A percentile compares a stretch with the other conserved stretches of the same genome.
phyloP scores from a whole-genome alignment of 305 asterid genomes.

The Ilex paraguariensis region DNA sequence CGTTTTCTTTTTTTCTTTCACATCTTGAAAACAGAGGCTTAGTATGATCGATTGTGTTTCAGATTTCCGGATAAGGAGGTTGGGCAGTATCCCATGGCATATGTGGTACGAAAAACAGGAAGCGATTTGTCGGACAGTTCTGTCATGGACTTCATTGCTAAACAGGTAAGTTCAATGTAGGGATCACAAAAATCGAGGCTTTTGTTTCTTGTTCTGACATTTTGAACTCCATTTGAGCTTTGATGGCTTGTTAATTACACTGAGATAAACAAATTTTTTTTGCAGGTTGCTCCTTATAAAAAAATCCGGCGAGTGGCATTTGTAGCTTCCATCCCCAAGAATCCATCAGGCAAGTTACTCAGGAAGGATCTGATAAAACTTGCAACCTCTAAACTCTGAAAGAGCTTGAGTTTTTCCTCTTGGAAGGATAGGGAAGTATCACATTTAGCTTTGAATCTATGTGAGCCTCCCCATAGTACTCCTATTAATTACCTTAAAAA shows the following conservation, averaged over 20 bases:
- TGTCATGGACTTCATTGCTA: constrained; percentile 1
- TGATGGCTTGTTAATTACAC: too few relatives aligned
- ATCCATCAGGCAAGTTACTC: neutral
- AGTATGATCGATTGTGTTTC: neutral
- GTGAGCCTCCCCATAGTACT: too few relatives aligned
- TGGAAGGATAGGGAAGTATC: too few relatives aligned
- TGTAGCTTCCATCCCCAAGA: neutral
- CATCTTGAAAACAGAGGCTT: too few relatives aligned
- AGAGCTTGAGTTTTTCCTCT: too few relatives aligned
- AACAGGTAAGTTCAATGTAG: neutral
- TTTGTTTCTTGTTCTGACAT: too few relatives aligned
- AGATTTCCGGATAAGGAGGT: neutral
- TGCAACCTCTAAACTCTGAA: neutral
- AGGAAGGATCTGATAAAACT: constrained; percentile 1
- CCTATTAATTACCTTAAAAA: too few relatives aligned
- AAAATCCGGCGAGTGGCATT: neutral
- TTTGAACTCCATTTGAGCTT: too few relatives aligned
- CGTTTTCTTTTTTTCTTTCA: too few relatives aligned
- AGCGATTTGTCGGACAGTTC: neutral
- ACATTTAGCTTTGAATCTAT: too few relatives aligned
- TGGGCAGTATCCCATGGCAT: neutral
- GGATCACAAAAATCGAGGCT: too few relatives aligned
- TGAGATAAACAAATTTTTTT: neutral
- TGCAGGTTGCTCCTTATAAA: neutral
- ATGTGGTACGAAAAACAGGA: neutral